phyloP scores from a whole-genome alignment of 202 grass and related monocot species.

The Thinopyrum obtusiflorum region DNA sequence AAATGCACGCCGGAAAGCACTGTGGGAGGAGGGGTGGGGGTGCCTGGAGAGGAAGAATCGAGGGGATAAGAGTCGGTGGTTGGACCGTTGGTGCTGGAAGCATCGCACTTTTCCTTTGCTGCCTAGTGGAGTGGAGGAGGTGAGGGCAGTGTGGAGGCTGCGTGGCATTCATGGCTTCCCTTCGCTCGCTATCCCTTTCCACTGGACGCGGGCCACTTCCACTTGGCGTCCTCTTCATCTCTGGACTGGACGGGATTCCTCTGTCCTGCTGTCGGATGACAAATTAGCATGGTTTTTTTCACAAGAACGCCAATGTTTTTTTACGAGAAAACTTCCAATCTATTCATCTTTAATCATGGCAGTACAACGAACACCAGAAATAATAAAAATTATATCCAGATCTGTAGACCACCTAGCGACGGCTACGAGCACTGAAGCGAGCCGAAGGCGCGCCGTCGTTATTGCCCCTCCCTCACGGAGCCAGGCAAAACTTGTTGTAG shows the following conservation, averaged over 20 bases:
- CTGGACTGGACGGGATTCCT: neutral
- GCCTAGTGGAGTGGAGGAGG: neutral
- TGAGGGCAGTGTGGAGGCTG: constrained; percentile 33
- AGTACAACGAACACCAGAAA: too few species aligned
- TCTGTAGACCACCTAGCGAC: too few species aligned
- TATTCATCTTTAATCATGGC: too few species aligned
- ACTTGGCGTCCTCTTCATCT: neutral
- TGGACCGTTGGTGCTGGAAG: constrained; percentile 4
- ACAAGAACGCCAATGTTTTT: too few species aligned
- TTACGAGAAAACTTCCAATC: too few species aligned
- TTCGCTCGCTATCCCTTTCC: constrained; percentile 64
- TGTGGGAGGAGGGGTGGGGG: neutral
- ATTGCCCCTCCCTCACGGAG: too few species aligned
- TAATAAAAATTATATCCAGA: too few species aligned
- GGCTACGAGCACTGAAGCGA: too few species aligned
- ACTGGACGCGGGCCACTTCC: neutral
- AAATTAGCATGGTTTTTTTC: neutral
- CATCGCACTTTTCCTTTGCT: neutral
- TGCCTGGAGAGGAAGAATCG: neutral
- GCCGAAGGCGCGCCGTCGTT: too few species aligned
- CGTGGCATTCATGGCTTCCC: constrained; percentile 67
- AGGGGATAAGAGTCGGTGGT: constrained; percentile 36
- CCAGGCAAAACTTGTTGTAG: too few species aligned
- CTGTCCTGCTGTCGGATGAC: neutral
- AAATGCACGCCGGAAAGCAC: neutral